phyloP scores from a whole-genome alignment of 371 early-diverging fungal genomes.

The Funneliformis caledonium region DNA sequence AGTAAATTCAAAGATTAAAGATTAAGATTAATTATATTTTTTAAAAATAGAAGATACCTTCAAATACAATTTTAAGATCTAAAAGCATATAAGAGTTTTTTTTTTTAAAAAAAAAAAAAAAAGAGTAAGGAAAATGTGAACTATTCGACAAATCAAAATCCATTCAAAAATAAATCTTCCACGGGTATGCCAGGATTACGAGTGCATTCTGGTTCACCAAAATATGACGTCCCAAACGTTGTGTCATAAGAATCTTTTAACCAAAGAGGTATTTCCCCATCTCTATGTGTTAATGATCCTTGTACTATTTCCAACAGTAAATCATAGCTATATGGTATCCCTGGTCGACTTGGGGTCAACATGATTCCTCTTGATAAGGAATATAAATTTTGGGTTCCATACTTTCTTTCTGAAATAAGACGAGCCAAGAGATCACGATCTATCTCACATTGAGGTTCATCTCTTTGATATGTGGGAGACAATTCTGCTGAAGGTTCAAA shows the following conservation, averaged over 20 bases:
- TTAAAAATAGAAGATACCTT: too few relatives aligned
- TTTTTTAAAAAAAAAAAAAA: too few relatives aligned
- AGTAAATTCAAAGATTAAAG: too few relatives aligned
- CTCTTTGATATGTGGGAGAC: neutral
- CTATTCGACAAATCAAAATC: too few relatives aligned
- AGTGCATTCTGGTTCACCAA: neutral
- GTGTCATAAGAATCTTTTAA: neutral
- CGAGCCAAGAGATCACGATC: slow-evolving; percentile 8
- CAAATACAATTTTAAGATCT: too few relatives aligned
- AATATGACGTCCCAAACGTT: neutral
- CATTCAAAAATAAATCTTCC: neutral
- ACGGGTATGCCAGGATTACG: neutral
- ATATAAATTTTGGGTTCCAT: neutral
- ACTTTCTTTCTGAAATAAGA: slow-evolving; percentile 11
- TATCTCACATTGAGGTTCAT: neutral
- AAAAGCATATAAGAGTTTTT: too few relatives aligned
- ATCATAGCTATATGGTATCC: neutral
- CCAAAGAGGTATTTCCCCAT: slow-evolving; percentile 17
- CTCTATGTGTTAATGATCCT: neutral
- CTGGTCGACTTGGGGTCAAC: neutral
- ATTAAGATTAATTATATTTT: too few relatives aligned
- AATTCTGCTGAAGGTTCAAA: neutral
- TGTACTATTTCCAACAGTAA: neutral
- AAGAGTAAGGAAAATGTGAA: too few relatives aligned
- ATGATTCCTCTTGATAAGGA: neutral